Percentiles rank a stretch among this genome's conserved stretches.
Conservation (phyloP, 2,329 filamentous ascomycete species). For the Alternaria infectoria region DNA sequence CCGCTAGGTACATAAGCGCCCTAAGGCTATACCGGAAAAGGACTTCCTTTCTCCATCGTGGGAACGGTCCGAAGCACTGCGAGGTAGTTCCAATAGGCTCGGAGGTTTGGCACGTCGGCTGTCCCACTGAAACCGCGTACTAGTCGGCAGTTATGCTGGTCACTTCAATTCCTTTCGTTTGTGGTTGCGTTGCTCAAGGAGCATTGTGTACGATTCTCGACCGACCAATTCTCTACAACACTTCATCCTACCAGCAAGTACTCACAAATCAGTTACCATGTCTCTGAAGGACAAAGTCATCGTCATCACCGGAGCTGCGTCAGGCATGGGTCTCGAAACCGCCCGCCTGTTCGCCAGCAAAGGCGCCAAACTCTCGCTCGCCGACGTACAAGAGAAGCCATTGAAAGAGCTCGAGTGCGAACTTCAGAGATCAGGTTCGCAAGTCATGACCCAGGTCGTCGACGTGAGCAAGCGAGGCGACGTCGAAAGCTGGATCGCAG, state of each 20-base stretch:
- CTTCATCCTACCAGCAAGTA: neutral
- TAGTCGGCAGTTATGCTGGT: neutral
- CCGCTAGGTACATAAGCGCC: neutral
- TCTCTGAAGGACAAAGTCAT: constrained; percentile 40
- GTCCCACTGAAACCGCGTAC: neutral
- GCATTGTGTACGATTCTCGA: neutral
- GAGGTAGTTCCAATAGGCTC: neutral
- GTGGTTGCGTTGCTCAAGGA: neutral
- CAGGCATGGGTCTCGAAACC: constrained; percentile 41
- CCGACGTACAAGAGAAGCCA: constrained; percentile 38
- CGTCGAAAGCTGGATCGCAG: constrained; percentile 60
- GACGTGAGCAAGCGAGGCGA: constrained; percentile 57
- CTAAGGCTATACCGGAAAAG: neutral
- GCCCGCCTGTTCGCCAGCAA: constrained; percentile 32
- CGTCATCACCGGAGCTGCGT: constrained; percentile 41
- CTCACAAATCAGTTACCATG: constrained; percentile 4
- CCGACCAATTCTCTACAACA: neutral
- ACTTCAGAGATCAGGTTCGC: constrained; percentile 19
- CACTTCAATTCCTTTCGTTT: neutral
- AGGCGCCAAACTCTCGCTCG: constrained; percentile 41
- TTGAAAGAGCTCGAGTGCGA: constrained; percentile 29
- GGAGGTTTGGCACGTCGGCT: neutral
- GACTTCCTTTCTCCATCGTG: neutral
- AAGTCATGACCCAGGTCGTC: constrained; percentile 50
- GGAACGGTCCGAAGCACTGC: neutral